Conservation (phyloP, 192 early-diverging fungal species). For the Coemansia sp. region DNA sequence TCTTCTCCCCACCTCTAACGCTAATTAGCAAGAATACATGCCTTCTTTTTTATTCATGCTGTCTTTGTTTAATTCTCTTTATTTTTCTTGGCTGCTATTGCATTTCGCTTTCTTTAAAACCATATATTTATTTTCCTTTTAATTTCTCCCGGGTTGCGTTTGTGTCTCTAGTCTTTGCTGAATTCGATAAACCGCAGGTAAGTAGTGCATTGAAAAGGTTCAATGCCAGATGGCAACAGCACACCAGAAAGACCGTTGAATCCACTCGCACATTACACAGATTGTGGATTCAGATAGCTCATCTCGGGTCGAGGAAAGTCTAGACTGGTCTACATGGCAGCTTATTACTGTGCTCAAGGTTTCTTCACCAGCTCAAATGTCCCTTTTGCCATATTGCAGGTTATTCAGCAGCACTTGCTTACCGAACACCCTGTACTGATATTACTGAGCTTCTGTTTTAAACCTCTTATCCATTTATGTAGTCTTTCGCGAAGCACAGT, state of each 20-base stretch:
- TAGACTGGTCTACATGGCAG: neutral
- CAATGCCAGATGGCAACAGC: neutral
- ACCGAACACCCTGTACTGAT: neutral
- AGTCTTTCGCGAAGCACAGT: neutral
- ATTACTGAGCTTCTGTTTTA: neutral
- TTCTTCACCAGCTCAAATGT: neutral
- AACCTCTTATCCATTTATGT: neutral
- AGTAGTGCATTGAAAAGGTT: neutral
- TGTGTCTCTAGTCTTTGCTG: neutral
- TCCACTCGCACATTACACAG: neutral
- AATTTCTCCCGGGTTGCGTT: conserved; percentile 1
- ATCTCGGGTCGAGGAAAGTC: neutral
- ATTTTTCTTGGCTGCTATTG: conserved; percentile 3
- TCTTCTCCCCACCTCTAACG: neutral
- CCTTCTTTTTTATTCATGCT: neutral
- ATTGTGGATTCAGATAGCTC: neutral
- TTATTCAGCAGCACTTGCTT: neutral
- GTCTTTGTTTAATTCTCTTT: neutral
- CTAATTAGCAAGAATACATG: neutral
- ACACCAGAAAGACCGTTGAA: neutral
- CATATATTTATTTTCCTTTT: neutral
- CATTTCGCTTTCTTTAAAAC: neutral
- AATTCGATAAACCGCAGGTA: neutral
- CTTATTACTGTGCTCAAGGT: neutral
- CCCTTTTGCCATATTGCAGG: neutral